Conservation (phyloP, 345 rosid genomes). For the Geranium rotundifolium region DNA sequence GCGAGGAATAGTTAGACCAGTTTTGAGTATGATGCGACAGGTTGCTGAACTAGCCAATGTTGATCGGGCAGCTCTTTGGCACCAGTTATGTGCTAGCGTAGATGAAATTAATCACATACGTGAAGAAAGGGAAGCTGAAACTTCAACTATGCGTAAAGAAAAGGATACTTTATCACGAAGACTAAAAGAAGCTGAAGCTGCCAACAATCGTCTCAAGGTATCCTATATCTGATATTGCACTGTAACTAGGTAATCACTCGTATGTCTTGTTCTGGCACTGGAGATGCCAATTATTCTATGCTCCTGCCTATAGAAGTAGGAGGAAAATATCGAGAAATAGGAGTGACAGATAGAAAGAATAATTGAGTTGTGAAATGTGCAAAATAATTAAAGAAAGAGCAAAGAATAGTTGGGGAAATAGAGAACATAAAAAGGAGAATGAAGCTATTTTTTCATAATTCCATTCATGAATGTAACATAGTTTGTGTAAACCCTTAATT, state of each 20-base stretch:
- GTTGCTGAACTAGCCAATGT: slow-evolving; percentile 86
- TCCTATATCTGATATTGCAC: slow-evolving; percentile 12
- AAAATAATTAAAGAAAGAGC: not conserved
- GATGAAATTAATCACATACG: slow-evolving; percentile 62
- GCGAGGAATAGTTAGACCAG: slow-evolving; percentile 60
- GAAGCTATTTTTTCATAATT: not conserved
- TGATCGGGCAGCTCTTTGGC: slow-evolving; percentile 91
- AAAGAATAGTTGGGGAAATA: not conserved
- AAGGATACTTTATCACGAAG: slow-evolving; percentile 54
- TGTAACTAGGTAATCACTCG: not conserved
- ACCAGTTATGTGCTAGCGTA: slow-evolving; percentile 66
- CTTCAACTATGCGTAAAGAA: slow-evolving; percentile 52
- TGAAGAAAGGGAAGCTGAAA: slow-evolving; percentile 64
- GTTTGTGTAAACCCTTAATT: not conserved
- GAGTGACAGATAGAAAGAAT: not conserved
- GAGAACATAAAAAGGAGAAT: not conserved
- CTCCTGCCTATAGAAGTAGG: not conserved
- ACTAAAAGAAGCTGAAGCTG: slow-evolving; percentile 68
- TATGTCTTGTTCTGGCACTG: not conserved
- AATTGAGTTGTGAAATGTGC: not conserved
- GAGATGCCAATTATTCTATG: not conserved
- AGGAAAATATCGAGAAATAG: not conserved
- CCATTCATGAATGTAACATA: not conserved
- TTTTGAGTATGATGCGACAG: slow-evolving; percentile 76
- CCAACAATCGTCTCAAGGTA: slow-evolving; percentile 73